Base-by-base conservation (phyloP, 208 protist genomes). In the Leishmania aethiopica region DNA sequence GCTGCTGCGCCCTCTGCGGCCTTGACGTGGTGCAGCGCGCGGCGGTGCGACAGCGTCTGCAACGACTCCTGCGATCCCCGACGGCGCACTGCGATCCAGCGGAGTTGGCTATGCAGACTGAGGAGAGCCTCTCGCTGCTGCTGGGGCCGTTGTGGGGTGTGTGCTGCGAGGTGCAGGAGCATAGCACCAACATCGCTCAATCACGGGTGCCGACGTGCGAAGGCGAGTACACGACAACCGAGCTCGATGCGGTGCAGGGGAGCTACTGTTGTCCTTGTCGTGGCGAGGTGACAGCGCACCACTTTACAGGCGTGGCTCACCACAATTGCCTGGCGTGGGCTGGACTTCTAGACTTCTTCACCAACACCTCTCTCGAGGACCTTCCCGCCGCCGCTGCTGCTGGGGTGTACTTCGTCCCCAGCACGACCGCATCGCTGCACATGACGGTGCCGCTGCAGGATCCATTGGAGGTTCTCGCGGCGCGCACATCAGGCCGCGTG, bases 241-340 rank as follows among this genome's bases (percentile, higher is more conserved):
- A 42, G 49, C 3, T 40, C 45, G 45, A 76, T 53, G 25, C 32
- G 79, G 57, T 32, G 35, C 53, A 62, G 13, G n/a, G 6, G 51
- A 15, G 15, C 35, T 11, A 66, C 51, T 32, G 53, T 15, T 78
- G 73, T n/a, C 32, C 25, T 47, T 17, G 74, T 67, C 19, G 74
- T 22, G 40, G n/a, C 57, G 74, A 35, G 35, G 37, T 6, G 15
- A 51, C 74, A 49, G 47, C 32, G 19, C 51, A 60, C 51, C 72
- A 60, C 64, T n/a, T 8, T 15, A n/a, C 57, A 3, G 82, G 42
- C 7, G 69, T 81, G 19, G 89, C 90, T 0, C 94, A 97, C 72
- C 91, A 97, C 84, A 89, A 92, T 77, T 97, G 94, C 71, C 77
- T 97, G n/a, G 90, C 89, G 71, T 97, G 92, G 94, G 66, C 80